Conservation (phyloP, 768 basidiomycete genomes). For the Tulasnella sp. region DNA sequence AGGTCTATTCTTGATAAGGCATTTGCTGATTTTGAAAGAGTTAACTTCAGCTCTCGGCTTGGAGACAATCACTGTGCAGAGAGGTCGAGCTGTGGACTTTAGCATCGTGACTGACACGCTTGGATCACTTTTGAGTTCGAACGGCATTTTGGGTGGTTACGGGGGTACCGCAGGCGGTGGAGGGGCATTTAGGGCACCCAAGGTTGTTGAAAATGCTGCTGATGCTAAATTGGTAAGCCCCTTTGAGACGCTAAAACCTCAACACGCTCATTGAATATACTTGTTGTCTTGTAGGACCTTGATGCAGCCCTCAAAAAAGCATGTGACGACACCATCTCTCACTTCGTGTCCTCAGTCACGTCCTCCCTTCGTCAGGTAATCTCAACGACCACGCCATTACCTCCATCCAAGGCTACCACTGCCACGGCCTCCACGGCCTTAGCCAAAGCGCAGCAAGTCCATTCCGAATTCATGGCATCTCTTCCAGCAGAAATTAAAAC, state of each 20-base stretch:
- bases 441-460: slow-evolving; percentile 35
- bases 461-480: slow-evolving; percentile 41
- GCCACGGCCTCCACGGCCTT: slow-evolving; percentile 32
- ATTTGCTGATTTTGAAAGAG: slow-evolving; percentile 85
- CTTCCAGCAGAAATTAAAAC: slow-evolving; percentile 44
- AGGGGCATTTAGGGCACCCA: slow-evolving; percentile 47
- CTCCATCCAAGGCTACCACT: slow-evolving; percentile 23
- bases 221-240: slow-evolving; percentile 58
- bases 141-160: not conserved
- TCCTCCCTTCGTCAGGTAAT: slow-evolving; percentile 49
- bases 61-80: slow-evolving; percentile 34
- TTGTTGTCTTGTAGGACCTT: slow-evolving; percentile 9
- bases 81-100: slow-evolving; percentile 32
- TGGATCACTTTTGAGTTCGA: slow-evolving; percentile 9
- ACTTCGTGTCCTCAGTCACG: slow-evolving; percentile 45
- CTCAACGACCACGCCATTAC: slow-evolving; percentile 33
- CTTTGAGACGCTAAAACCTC: not conserved
- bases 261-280: not conserved
- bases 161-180: no score
- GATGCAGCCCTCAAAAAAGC: slow-evolving; percentile 73
- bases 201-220: slow-evolving; percentile 45
- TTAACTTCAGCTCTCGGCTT: slow-evolving; percentile 65
- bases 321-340: slow-evolving; percentile 71
- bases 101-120: slow-evolving; percentile 36
- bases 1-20: slow-evolving; percentile 76